A percentile compares a stretch with the other conserved stretches of the same genome.
These are phyloP conservation scores for Symbiodinium natans DNA, from an alignment of 73 alveolate genomes.

Conservation along the genomic window DNA sequence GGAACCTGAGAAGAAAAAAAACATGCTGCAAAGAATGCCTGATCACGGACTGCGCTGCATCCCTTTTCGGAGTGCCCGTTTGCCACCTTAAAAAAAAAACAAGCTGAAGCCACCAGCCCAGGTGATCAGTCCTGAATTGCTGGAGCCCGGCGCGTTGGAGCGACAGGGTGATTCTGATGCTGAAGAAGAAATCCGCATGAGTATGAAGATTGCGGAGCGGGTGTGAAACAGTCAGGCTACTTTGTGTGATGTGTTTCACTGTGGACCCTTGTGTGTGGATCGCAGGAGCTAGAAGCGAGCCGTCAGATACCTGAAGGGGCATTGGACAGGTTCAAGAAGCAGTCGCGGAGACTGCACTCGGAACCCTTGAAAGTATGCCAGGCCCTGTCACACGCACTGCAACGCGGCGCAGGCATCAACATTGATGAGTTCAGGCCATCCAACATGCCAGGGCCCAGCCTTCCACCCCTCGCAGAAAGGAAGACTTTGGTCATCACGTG, in stretches of 20 bases:
- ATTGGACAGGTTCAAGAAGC: slow-evolving; percentile 17
- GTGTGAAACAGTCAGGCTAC: neutral
- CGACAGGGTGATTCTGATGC: neutral
- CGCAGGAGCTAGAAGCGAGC: slow-evolving; percentile 16
- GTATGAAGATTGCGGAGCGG: slow-evolving; percentile 16
- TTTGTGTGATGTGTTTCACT: neutral
- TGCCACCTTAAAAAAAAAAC: no score
- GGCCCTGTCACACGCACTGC: neutral
- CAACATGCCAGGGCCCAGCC: neutral
- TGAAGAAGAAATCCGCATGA: neutral
- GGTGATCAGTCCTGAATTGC: neutral
- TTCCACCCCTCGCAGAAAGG: neutral
- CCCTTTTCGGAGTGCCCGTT: no score
- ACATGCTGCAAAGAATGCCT: no score
- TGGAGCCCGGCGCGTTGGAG: neutral
- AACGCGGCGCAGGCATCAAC: neutral
- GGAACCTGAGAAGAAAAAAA: no score
- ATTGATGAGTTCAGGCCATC: neutral
- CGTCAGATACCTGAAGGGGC: slow-evolving; percentile 16
- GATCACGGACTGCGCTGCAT: no score
- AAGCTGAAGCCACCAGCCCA: no score
- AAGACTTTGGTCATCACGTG: neutral
- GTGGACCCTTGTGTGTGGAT: no score
- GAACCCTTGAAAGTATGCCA: slow-evolving; percentile 7
- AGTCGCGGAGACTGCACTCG: neutral